Conservation (phyloP, 192 early-diverging fungal species). For the Entomortierella parvispora region DNA sequence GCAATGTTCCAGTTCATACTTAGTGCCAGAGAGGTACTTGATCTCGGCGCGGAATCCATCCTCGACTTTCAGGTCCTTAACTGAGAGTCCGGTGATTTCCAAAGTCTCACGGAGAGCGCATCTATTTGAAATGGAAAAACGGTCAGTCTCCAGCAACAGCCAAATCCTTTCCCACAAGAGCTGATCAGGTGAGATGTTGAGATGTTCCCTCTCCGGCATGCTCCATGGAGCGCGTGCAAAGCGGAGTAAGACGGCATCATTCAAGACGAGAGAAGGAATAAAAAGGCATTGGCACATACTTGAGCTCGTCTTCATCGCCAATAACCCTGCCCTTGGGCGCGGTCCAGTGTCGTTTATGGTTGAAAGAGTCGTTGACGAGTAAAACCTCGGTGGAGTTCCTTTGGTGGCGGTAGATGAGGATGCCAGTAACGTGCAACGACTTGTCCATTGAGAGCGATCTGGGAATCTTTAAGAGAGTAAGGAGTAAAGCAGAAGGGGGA, state of each 20-base stretch:
- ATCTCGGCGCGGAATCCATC: constrained; percentile 80
- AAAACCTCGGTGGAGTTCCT: constrained; percentile 78
- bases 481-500: not conserved
- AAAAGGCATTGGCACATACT: constrained; percentile 63
- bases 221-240: no score
- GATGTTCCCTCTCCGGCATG: no score
- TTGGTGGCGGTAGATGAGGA: constrained; percentile 79
- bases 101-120: constrained; percentile 81
- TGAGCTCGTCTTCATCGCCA: constrained; percentile 83
- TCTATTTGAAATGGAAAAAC: constrained; percentile 53
- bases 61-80: constrained; percentile 75
- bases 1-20: constrained; percentile 39
- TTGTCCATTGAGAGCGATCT: constrained; percentile 57
- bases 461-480: constrained; percentile 11
- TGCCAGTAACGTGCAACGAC: constrained; percentile 67
- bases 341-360: constrained; percentile 84
- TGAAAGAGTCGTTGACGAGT: constrained; percentile 84
- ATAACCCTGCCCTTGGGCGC: constrained; percentile 83
- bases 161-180: no score
- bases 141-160: constrained; percentile 11
- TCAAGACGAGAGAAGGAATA: not conserved
- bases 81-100: constrained; percentile 77
- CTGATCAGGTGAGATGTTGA: no score
- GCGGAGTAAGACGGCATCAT: no score
- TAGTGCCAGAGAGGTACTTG: constrained; percentile 83